Evolutionary conservation across 2,329 filamentous ascomycete genomes (phyloP).

Genomic region (Fusarium sp.): DNA sequence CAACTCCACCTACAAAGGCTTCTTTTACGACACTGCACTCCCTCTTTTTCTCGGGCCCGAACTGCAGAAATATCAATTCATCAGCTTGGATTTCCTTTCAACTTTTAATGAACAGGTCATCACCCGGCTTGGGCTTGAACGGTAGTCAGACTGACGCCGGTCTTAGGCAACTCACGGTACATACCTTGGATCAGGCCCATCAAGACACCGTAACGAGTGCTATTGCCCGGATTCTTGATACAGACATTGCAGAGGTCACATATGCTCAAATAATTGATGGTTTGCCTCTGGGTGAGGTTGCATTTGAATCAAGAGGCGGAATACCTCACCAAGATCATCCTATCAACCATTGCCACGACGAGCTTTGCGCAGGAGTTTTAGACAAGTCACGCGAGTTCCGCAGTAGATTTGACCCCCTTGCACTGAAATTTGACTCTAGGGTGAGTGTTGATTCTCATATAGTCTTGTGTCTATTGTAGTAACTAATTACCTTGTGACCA

Average conservation of each 20-base stretch:
- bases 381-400: conserved; percentile 28
- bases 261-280: conserved; percentile 42
- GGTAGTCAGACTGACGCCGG: not conserved
- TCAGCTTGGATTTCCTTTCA: not conserved
- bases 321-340: conserved; percentile 10
- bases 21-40: not conserved
- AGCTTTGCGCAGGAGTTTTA: conserved; percentile 30
- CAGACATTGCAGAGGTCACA: conserved; percentile 12
- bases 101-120: too few species aligned
- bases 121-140: accelerated
- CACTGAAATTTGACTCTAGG: conserved; percentile 13
- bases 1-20: not conserved
- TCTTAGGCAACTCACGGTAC: not conserved
- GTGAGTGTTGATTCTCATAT: not conserved
- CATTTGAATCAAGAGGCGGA: not conserved
- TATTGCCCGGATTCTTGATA: conserved; percentile 19
- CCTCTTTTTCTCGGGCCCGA: accelerated
- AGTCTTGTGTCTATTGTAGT: accelerated
- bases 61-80: not conserved
- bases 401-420: not conserved
- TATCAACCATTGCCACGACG: conserved; percentile 25
- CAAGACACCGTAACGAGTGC: not conserved
- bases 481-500: not conserved
- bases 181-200: not conserved
- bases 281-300: conserved; percentile 14